Evolutionary conservation across 768 basidiomycete genomes (phyloP).

Genomic region (Punctularia strigosozonata): DNA sequence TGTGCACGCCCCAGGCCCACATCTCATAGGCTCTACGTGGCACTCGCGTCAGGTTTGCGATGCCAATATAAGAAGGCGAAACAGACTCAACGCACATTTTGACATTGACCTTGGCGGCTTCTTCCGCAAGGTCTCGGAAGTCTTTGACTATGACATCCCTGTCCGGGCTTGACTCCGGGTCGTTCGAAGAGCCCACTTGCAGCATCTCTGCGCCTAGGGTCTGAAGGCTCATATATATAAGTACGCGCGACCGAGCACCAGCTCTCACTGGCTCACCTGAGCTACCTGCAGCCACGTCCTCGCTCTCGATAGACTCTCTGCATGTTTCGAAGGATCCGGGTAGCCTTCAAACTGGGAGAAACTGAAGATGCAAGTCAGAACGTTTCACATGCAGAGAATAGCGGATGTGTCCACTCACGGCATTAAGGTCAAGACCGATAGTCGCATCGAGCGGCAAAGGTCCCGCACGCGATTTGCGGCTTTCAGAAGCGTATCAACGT

Average conservation of each 20-base stretch:
- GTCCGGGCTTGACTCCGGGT: conserved; percentile 11
- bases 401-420: conserved; percentile 13
- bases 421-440: conserved; percentile 15
- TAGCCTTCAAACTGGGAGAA: conserved; percentile 18
- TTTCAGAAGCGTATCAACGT: conserved; percentile 12
- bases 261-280: conserved; percentile 10
- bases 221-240: too few relatives aligned
- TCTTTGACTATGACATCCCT: conserved; percentile 18
- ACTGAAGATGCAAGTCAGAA: conserved; percentile 1
- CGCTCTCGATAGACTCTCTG: conserved; percentile 10
- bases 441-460: conserved; percentile 12
- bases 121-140: conserved; percentile 15
- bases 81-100: conserved; percentile 8
- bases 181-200: conserved; percentile 18
- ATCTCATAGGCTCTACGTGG: conserved; percentile 17
- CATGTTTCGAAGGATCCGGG: conserved; percentile 9
- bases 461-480: conserved; percentile 9
- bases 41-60: neutral
- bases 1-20: conserved; percentile 21
- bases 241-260: too few relatives aligned
- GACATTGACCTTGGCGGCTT: conserved; percentile 14
- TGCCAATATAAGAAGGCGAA: neutral
- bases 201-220: conserved; percentile 16
- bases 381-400: too few relatives aligned
- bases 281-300: conserved; percentile 15